Evolutionary conservation across 2,329 filamentous ascomycete species (phyloP).

Genomic region (Scedosporium aurantiacum): DNA sequence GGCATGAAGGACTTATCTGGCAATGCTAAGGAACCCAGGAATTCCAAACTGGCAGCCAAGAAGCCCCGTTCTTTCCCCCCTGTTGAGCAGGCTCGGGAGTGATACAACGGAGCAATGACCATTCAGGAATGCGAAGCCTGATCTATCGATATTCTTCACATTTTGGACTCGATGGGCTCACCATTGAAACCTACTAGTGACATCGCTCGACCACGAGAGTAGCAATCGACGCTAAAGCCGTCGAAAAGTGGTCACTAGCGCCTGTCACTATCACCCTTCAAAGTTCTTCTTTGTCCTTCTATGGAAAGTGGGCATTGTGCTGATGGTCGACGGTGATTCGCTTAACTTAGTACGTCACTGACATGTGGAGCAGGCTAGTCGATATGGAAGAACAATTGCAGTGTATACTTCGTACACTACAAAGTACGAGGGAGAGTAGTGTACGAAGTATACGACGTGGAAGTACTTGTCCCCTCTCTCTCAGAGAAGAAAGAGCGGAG

Average conservation of each 20-base stretch:
- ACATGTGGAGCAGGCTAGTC: neutral
- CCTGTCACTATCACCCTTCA: neutral
- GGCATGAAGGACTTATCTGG: too few relatives aligned
- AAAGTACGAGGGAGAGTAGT: too few relatives aligned
- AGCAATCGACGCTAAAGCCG: neutral
- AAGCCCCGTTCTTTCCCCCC: neutral
- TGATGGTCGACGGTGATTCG: neutral
- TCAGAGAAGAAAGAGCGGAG: neutral
- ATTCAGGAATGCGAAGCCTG: neutral
- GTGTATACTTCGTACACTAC: too few relatives aligned
- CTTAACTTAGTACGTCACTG: neutral
- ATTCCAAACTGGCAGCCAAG: too few relatives aligned
- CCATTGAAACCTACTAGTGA: neutral
- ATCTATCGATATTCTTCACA: neutral
- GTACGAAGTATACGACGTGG: too few relatives aligned
- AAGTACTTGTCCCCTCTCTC: neutral
- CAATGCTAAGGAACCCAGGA: too few relatives aligned
- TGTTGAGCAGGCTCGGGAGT: neutral
- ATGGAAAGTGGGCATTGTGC: neutral
- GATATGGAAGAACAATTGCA: too few relatives aligned
- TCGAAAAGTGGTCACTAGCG: neutral
- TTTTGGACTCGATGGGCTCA: neutral
- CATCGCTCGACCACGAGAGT: neutral
- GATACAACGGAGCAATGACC: neutral
- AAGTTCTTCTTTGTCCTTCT: neutral